These are phyloP conservation scores for Encephalitozoon cuniculi DNA, from an alignment of 371 early-diverging fungal species.

Conservation along the genomic window DNA sequence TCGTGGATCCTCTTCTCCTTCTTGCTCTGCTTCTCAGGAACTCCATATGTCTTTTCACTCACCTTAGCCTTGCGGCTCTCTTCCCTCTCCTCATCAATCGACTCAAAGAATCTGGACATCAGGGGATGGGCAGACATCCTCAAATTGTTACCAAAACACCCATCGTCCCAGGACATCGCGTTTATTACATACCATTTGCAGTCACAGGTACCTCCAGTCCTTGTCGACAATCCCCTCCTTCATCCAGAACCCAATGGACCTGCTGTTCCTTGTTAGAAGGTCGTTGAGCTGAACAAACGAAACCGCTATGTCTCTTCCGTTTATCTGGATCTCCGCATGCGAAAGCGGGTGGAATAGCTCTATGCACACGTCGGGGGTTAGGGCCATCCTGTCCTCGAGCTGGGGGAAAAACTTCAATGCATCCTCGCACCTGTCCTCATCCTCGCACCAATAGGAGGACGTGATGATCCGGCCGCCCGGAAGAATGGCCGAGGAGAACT, in stretches of 20 bases:
- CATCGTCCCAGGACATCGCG: not conserved
- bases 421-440: constrained; percentile 19
- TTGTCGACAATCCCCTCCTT: constrained; percentile 21
- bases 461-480: not conserved
- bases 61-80: constrained; percentile 19
- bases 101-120: constrained; percentile 47
- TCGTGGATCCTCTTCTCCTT: constrained; percentile 32
- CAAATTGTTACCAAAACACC: not conserved
- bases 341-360: constrained; percentile 16
- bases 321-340: constrained; percentile 7
- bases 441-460: not conserved
- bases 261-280: constrained; percentile 4
- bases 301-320: not conserved
- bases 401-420: not conserved
- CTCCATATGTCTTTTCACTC: not conserved
- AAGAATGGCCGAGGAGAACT: not conserved
- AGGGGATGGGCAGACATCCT: not conserved
- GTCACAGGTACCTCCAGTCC: constrained; percentile 16
- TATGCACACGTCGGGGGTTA: constrained; percentile 13
- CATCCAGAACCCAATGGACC: constrained; percentile 34
- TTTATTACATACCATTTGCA: not conserved
- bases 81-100: constrained; percentile 49
- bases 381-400: not conserved
- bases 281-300: constrained; percentile 1
- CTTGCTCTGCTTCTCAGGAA: not conserved